Conservation (phyloP, 2,329 filamentous ascomycete genomes). For the Nannizziopsis arthrosporioides region DNA sequence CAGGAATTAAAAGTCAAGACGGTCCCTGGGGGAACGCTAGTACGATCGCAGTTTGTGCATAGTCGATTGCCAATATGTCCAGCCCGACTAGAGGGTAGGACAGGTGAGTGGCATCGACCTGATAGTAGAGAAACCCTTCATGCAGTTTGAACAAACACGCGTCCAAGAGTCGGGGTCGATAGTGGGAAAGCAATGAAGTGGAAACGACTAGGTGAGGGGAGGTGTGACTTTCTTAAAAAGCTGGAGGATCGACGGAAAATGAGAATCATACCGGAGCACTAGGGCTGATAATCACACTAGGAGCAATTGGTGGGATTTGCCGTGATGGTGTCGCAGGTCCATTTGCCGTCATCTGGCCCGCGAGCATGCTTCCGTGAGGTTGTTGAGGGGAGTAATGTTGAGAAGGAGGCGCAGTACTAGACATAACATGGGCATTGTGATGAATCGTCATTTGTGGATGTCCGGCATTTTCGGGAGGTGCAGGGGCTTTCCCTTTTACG, state of each 20-base stretch:
- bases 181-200: no score
- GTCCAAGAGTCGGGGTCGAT: no score
- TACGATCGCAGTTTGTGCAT: no score
- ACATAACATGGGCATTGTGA: conserved; percentile 20
- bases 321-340: conserved; percentile 52
- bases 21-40: no score
- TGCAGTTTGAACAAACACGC: no score
- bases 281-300: conserved; percentile 87
- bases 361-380: conserved; percentile 20
- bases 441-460: conserved; percentile 19
- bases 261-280: conserved; percentile 66
- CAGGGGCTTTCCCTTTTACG: conserved; percentile 63
- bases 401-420: conserved; percentile 23
- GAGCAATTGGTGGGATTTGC: conserved; percentile 51
- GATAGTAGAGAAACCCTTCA: no score
- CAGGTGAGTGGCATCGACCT: no score
- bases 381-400: conserved; percentile 31
- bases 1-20: no score
- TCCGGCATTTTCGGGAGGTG: conserved; percentile 28
- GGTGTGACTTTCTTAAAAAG: not conserved
- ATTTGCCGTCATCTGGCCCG: conserved; percentile 33
- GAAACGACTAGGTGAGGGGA: no score
- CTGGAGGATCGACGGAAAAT: conserved; percentile 2
- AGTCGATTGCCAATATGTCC: no score
- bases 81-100: no score